Percentiles rank a stretch among this genome's conserved stretches.
Conservation (phyloP, 768 basidiomycete species). For the Lentinula edodes region DNA sequence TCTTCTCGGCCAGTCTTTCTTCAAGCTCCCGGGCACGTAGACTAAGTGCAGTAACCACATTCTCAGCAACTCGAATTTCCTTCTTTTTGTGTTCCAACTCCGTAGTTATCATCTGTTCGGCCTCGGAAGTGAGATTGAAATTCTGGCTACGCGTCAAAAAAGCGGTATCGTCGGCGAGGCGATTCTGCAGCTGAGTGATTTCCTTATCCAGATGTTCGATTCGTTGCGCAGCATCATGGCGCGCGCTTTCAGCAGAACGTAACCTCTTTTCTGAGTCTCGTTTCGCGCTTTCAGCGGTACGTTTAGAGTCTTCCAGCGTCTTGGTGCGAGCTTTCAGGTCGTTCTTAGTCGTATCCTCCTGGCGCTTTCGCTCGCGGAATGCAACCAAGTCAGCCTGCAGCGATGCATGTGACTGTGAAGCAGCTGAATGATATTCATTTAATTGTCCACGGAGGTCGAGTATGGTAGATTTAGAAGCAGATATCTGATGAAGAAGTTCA, state of each 20-base stretch:
- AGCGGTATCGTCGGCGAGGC: conserved; percentile 49
- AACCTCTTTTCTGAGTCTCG: conserved; percentile 88
- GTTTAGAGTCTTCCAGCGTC: conserved; percentile 78
- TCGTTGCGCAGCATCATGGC: conserved; percentile 55
- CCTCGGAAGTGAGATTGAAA: conserved; percentile 39
- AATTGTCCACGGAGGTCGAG: conserved; percentile 69
- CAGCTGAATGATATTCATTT: conserved; percentile 48
- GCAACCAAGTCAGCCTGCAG: conserved; percentile 74
- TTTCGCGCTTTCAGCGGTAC: conserved; percentile 72
- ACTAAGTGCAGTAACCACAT: conserved; percentile 56
- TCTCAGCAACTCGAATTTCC: conserved; percentile 64
- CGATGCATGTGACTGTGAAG: conserved; percentile 53
- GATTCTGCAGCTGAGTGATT: conserved; percentile 49
- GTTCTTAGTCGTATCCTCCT: conserved; percentile 73
- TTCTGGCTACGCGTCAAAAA: conserved; percentile 39
- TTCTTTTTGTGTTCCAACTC: conserved; percentile 52
- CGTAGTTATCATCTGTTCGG: conserved; percentile 47
- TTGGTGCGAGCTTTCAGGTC: conserved; percentile 86
- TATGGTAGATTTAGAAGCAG: conserved; percentile 52
- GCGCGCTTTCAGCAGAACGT: conserved; percentile 56
- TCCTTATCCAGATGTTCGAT: conserved; percentile 58
- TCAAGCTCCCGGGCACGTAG: conserved; percentile 70
- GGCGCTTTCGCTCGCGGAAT: conserved; percentile 67
- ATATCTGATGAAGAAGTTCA: conserved; percentile 74
- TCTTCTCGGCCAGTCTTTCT: conserved; percentile 59